Conservation (phyloP, 2,329 filamentous ascomycete species). For the Claviceps purpurea region DNA sequence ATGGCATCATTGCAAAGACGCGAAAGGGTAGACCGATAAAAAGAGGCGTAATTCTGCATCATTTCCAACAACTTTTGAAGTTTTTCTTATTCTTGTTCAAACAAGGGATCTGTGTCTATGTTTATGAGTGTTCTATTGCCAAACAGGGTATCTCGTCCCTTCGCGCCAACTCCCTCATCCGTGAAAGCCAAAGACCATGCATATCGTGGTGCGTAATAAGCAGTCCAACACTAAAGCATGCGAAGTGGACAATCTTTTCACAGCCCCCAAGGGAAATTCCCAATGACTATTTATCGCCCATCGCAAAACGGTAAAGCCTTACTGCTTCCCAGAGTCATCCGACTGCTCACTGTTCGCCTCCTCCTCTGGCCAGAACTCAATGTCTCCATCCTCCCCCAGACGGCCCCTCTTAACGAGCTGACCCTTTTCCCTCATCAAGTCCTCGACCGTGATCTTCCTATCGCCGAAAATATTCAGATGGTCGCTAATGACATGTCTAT, state of each 20-base stretch:
- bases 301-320: not conserved
- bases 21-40: not conserved
- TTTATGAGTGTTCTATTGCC: not conserved
- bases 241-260: not conserved
- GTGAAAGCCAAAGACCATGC: not conserved
- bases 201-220: not conserved
- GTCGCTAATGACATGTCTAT: slow-evolving; percentile 83
- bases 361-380: slow-evolving; percentile 84
- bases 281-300: not conserved
- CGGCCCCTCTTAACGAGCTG: slow-evolving; percentile 58
- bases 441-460: slow-evolving; percentile 55
- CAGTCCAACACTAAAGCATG: not conserved
- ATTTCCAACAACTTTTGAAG: not conserved
- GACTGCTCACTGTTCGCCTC: slow-evolving; percentile 14
- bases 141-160: not conserved
- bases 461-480: slow-evolving; percentile 71
- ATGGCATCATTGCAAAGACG: not conserved
- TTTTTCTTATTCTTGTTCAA: not conserved
- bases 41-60: not conserved
- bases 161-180: not conserved
- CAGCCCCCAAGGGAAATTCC: not conserved
- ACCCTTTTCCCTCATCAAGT: slow-evolving; percentile 65
- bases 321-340: not conserved
- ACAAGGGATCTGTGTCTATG: not conserved
- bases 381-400: slow-evolving; percentile 63